A percentile compares a stretch with the other conserved stretches of the same genome.
Evolutionary conservation across 176 grass and related monocot genomes (phyloP).

Genomic region (Echinochloa phyllopogon): DNA sequence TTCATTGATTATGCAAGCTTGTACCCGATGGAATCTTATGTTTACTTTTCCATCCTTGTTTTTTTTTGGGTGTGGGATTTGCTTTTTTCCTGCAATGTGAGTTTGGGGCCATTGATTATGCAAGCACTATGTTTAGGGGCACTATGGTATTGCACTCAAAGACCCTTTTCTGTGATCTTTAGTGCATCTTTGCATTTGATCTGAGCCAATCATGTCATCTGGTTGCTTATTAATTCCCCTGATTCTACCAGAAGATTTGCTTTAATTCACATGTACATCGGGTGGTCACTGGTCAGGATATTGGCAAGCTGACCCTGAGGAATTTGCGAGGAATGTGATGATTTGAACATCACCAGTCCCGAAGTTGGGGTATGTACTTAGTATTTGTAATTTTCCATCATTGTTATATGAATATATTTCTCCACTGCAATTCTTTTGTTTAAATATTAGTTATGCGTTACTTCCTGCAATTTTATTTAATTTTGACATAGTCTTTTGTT

Average conservation of each 20-base stretch:
- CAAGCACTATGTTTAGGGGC: background rate
- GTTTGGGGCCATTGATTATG: constrained; percentile 5
- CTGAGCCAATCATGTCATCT: constrained; percentile 10
- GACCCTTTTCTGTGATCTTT: background rate
- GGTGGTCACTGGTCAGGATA: too few relatives aligned
- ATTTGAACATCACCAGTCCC: too few relatives aligned
- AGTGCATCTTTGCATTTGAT: constrained; percentile 6
- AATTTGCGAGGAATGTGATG: too few relatives aligned
- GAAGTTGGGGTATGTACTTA: too few relatives aligned
- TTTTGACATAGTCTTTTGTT: too few relatives aligned
- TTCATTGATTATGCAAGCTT: background rate
- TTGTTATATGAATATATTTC: too few relatives aligned
- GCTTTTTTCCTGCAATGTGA: background rate
- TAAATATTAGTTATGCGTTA: too few relatives aligned
- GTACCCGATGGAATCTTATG: background rate
- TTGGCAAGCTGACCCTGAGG: too few relatives aligned
- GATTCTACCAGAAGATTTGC: background rate
- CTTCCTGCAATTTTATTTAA: too few relatives aligned
- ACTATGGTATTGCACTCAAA: background rate
- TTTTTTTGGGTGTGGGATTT: background rate
- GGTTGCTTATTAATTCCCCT: constrained; percentile 7
- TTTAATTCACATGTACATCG: too few relatives aligned
- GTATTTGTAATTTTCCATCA: too few relatives aligned
- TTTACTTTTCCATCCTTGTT: background rate
- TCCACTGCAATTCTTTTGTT: too few relatives aligned